Base-by-base conservation (phyloP, 495 filamentous ascomycete genomes). In the Trichoderma erinaceum region DNA sequence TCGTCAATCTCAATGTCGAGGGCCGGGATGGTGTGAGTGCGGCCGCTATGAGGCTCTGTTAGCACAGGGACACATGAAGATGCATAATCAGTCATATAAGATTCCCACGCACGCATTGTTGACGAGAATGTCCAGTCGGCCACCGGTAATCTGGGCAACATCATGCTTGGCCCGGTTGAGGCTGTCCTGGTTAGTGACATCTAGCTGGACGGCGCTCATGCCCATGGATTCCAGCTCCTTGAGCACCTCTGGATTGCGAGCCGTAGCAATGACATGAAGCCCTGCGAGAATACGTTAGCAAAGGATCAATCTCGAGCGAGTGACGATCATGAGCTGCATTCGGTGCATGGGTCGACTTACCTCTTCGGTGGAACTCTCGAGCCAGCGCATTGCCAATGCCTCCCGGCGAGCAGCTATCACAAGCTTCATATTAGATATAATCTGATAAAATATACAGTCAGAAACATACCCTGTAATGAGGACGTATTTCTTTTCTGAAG, bases 121-220 rank as follows among this genome's bases (percentile, higher is more conserved):
- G 67, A 91, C 81, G 21, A 90, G 79, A 65, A 84, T 83, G 73
- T 89, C 84, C n/a, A 91, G 77, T 65, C 73, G 83, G 13, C 85
- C 86, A 65, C 79, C 80, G 0, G 85, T 88, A 41, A 84, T 67
- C n/a, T 75, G 72, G 35, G 75, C 75, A 18, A 87, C 83, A 12
- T 78, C 77, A 8, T 73, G 72, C 66, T 79, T 79, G 71, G 79
- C 82, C 15, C 71, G 70, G 41, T 75, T 77, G 77, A 88, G 83
- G 73, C 82, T 85, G 5, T 80, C 76, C 2, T 70, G 61, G n/a
- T 78, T 76, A 29, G 79, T 84, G 50, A 88, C 84, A 64, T 86
- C 81, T 38, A 84, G 75, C 5, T 79, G 71, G 21, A 84, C 63
- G 29, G 78, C 78, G 69, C 70, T 80, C 77, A 85, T 82, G 67